Percentiles rank a stretch among this genome's conserved stretches.
phyloP scores from a whole-genome alignment of 805 yeast species.

The Kazachstania viticola region DNA sequence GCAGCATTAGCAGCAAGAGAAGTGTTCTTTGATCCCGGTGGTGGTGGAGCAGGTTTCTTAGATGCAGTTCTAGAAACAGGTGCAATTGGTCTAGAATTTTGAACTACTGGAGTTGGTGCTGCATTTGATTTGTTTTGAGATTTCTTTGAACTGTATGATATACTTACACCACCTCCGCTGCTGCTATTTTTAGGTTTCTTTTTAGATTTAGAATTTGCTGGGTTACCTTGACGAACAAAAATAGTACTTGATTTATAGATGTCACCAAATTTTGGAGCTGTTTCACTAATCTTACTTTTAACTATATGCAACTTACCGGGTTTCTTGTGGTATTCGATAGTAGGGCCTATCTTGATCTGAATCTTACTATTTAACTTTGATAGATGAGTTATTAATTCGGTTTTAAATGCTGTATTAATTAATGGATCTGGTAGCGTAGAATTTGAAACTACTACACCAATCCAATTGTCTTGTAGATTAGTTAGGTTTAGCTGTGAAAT shows the following conservation, averaged over 20 bases:
- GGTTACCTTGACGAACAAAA: conserved; percentile 66
- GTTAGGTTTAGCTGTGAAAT: conserved; percentile 61
- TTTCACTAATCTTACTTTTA: conserved; percentile 49
- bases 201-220: conserved; percentile 58
- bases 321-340: conserved; percentile 78
- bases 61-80: conserved; percentile 18
- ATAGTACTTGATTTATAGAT: conserved; percentile 81
- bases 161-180: conserved; percentile 3
- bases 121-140: background rate
- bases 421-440: conserved; percentile 61
- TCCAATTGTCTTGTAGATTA: conserved; percentile 82
- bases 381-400: conserved; percentile 72
- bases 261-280: conserved; percentile 62
- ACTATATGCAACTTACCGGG: conserved; percentile 70
- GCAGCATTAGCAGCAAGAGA: conserved; percentile 33
- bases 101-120: conserved; percentile 11
- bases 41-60: conserved; percentile 28
- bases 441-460: conserved; percentile 39
- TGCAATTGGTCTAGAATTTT: conserved; percentile 16
- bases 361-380: conserved; percentile 49
- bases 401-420: conserved; percentile 72
- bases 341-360: conserved; percentile 53
- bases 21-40: conserved; percentile 20
- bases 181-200: conserved; percentile 58
- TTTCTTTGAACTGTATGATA: conserved; percentile 1